phyloP scores from a whole-genome alignment of 2,329 filamentous ascomycete species.

The Fusarium vanettenii region DNA sequence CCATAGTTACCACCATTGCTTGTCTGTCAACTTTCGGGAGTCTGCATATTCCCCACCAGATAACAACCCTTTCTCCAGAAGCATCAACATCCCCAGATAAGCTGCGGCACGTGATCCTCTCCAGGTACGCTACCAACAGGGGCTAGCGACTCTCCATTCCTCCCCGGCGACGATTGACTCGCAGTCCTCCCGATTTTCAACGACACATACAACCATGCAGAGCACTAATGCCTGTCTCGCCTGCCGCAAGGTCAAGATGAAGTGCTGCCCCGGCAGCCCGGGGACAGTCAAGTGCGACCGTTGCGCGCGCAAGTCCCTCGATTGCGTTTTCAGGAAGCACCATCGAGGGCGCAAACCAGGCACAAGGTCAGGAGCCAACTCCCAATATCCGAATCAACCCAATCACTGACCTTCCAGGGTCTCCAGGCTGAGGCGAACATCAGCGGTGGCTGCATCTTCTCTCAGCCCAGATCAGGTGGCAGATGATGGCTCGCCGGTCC shows the following conservation, averaged over 20 bases:
- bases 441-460: neutral
- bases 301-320: conserved; percentile 51
- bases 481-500: neutral
- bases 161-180: neutral
- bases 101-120: neutral
- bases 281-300: conserved; percentile 47
- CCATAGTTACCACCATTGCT: neutral
- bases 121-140: neutral
- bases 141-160: neutral
- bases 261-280: conserved; percentile 43
- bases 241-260: conserved; percentile 55
- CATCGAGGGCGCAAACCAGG: conserved; percentile 53
- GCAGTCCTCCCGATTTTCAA: neutral
- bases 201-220: neutral
- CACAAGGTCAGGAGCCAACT: conserved; percentile 43
- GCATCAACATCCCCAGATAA: neutral
- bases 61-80: neutral
- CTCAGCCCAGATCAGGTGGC: neutral
- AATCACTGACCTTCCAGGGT: neutral
- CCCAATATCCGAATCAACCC: too few relatives aligned
- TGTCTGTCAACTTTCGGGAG: neutral
- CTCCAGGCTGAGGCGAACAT: neutral
- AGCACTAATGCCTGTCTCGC: conserved; percentile 48
- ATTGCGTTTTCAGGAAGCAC: conserved; percentile 53
- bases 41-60: neutral